phyloP scores from a whole-genome alignment of 345 rosid genomes.

The Heritiera littoralis region DNA sequence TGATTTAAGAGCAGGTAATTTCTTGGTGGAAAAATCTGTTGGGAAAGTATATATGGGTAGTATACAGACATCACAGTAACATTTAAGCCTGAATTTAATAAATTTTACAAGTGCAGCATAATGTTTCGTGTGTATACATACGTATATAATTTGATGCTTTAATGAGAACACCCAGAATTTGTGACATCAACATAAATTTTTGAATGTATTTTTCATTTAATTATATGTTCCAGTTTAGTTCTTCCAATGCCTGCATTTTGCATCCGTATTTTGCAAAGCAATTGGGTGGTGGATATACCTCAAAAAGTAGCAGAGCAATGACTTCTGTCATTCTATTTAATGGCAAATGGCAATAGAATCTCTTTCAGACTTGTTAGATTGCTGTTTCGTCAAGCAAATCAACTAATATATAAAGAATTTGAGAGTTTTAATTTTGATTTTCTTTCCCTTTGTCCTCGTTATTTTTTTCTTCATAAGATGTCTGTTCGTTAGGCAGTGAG shows the following conservation, averaged over 20 bases:
- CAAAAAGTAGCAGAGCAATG: neutral
- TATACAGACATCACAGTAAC: too few species aligned
- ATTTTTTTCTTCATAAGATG: neutral
- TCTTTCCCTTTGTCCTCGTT: neutral
- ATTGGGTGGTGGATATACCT: too few species aligned
- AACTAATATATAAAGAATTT: neutral
- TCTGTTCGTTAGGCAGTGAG: neutral
- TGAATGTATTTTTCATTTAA: neutral
- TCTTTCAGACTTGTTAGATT: neutral
- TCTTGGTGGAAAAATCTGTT: too few species aligned
- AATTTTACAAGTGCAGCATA: too few species aligned
- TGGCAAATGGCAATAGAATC: too few species aligned
- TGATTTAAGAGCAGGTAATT: too few species aligned
- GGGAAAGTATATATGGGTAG: too few species aligned
- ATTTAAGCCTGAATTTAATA: too few species aligned
- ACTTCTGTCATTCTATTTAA: neutral
- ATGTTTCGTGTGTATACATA: neutral
- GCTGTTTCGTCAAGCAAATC: conserved; percentile 7
- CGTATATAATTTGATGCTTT: neutral
- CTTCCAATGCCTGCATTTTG: neutral
- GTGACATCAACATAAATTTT: neutral
- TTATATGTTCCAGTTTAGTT: neutral
- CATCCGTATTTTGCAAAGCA: neutral
- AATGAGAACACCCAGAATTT: neutral
- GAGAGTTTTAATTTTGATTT: neutral